Conservation (phyloP, 352 stramenopile genomes). For the Phytophthora sojae region DNA sequence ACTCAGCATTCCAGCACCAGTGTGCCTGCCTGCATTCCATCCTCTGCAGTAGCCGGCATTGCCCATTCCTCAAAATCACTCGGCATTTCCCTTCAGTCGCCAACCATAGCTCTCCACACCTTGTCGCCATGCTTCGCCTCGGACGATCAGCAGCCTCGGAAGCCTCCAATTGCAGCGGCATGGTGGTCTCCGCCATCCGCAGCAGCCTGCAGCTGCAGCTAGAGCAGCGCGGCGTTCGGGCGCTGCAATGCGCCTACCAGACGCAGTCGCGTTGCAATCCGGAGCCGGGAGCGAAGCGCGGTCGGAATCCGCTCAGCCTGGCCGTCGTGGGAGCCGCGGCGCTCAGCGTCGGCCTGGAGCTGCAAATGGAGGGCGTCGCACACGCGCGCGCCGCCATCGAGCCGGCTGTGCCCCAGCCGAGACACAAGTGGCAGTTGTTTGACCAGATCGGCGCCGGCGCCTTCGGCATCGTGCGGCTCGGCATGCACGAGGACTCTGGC, state of each 20-base stretch:
- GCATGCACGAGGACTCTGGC: constrained; percentile 71
- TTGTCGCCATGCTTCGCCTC: constrained; percentile 37
- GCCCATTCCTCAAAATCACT: not conserved
- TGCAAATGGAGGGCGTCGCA: constrained; percentile 42
- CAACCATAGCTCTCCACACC: constrained; percentile 10
- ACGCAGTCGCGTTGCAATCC: constrained; percentile 36
- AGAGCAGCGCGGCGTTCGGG: constrained; percentile 21
- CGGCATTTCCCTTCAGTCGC: not conserved
- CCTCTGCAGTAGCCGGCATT: not conserved
- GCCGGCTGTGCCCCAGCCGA: constrained; percentile 9
- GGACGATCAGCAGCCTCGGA: constrained; percentile 31
- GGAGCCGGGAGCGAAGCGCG: constrained; percentile 16
- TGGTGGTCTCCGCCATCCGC: constrained; percentile 22
- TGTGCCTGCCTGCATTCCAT: not conserved
- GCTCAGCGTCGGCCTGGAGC: constrained; percentile 50
- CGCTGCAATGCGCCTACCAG: constrained; percentile 43
- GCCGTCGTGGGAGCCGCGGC: constrained; percentile 58
- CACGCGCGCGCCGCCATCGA: constrained; percentile 55
- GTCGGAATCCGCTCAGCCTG: constrained; percentile 43
- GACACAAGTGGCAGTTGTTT: constrained; percentile 66
- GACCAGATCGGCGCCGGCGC: constrained; percentile 78
- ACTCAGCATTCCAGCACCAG: constrained; percentile 7
- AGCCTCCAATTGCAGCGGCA: constrained; percentile 22
- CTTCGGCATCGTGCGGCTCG: constrained; percentile 76
- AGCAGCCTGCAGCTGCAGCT: constrained; percentile 27